Base-by-base conservation (phyloP, 176 grass and related monocot genomes). In the Triticum turgidum region DNA sequence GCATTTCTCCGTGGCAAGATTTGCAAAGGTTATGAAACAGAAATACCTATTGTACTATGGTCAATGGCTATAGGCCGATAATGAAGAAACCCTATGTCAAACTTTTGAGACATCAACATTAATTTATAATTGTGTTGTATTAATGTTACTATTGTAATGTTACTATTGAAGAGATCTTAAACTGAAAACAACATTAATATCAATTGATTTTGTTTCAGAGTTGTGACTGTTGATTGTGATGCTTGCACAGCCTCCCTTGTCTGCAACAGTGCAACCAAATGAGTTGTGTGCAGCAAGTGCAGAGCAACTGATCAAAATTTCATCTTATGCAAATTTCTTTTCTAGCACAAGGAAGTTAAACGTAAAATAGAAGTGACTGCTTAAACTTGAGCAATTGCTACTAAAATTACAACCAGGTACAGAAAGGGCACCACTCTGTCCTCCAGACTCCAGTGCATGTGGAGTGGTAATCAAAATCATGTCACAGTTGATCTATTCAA, bases 1-100 rank as follows among this genome's bases (percentile, higher is more conserved):
- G 44, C 7, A 65, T 73, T 64, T 65, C 58, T 70, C 5, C 13
- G 24, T 83, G 33, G 67, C 80, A 87, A 65, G 9, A 32, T 87
- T 58, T 44, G 32, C 73, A 11, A 52, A 80, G n/a, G 10, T 73
- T 65, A 65, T 22, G 42, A 44, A 47, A 18, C 2, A 65, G 39
- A 79, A 49, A 73, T n/a, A 17, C 47, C 7, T 35, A 65, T 39
- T 84, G 66, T 65, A 20, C 22, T 73, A 41, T 69, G 22, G 5
- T 21, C 54, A 9, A 63, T 51, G 34, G 27, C 56, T 6, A 63
- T 80, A 13, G 3, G 44, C 25, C 29, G 8, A 76, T 49, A 29
- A 75, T 49, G 22, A 49, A 47, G 5, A 49, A 75, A 75, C 25
- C 10, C 3, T 3, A 77, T 82, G 62, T 25, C 38, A 51, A 51